Conservation (phyloP, 352 stramenopile species). For the Thalassiosira hispida region DNA sequence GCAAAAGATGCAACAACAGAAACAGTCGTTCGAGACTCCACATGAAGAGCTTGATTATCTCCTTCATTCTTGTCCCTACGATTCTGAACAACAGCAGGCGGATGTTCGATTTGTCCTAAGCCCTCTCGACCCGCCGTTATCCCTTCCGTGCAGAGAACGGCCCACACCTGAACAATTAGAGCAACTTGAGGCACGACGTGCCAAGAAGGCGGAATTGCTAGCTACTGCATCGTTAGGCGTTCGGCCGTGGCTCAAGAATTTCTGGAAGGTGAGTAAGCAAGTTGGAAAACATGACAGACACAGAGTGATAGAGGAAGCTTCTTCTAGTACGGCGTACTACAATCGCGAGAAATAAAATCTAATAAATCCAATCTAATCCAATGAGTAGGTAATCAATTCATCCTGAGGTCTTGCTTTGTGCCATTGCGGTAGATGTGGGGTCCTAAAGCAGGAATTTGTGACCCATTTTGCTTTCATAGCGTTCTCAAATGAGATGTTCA, state of each 20-base stretch:
- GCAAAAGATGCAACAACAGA: slow-evolving; percentile 12
- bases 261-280: slow-evolving; percentile 50
- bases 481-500: too few species aligned
- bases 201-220: slow-evolving; percentile 33
- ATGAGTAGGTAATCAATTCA: too few species aligned
- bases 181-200: slow-evolving; percentile 35
- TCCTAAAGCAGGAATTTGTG: too few species aligned
- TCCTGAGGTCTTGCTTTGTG: too few species aligned
- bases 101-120: slow-evolving; percentile 44
- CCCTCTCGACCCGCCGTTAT: slow-evolving; percentile 34
- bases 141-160: slow-evolving; percentile 4
- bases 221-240: slow-evolving; percentile 26
- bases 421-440: too few species aligned
- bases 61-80: slow-evolving; percentile 47
- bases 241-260: slow-evolving; percentile 45
- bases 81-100: slow-evolving; percentile 39
- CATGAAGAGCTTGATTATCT: slow-evolving; percentile 49
- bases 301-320: slow-evolving; percentile 4
- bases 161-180: slow-evolving; percentile 39
- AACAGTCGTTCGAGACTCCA: slow-evolving; percentile 28
- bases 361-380: too few species aligned
- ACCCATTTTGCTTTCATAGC: too few species aligned
- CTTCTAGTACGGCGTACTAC: too few species aligned
- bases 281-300: slow-evolving; percentile 34
- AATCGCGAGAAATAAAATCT: too few species aligned